These are phyloP conservation scores for Arthrobotrys iridis DNA, from an alignment of 2,329 filamentous ascomycete genomes.

Conservation along the genomic window DNA sequence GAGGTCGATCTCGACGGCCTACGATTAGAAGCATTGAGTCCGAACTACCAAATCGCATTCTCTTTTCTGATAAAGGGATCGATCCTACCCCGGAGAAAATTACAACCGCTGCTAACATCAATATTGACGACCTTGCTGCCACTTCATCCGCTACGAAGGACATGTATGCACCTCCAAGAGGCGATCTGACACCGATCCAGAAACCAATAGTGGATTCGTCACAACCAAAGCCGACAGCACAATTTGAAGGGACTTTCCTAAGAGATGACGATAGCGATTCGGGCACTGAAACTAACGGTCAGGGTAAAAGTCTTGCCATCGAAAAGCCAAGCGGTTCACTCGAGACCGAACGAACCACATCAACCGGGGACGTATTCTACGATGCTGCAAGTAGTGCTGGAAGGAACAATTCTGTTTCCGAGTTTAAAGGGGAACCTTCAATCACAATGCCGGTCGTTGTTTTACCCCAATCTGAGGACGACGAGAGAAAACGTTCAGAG, in stretches of 20 bases:
- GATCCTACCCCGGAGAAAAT: conserved; percentile 44
- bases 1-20: conserved; percentile 29
- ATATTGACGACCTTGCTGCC: conserved; percentile 38
- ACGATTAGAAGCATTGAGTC: conserved; percentile 53
- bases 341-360: conserved; percentile 39
- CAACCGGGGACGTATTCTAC: conserved; percentile 45
- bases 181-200: conserved; percentile 17
- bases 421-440: conserved; percentile 25
- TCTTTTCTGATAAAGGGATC: conserved; percentile 24
- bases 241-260: conserved; percentile 42
- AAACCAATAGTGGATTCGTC: conserved; percentile 13
- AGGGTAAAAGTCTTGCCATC: neutral
- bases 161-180: conserved; percentile 49
- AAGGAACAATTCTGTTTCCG: conserved; percentile 35
- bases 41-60: conserved; percentile 43
- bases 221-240: conserved; percentile 19
- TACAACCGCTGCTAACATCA: conserved; percentile 47
- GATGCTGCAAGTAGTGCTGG: conserved; percentile 33
- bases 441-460: conserved; percentile 36
- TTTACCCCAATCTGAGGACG: conserved; percentile 52
- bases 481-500: conserved; percentile 35
- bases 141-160: conserved; percentile 34
- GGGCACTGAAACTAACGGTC: conserved; percentile 21
- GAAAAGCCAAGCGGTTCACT: conserved; percentile 32
- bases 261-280: conserved; percentile 46